Evolutionary conservation across 352 stramenopile species (phyloP).

Genomic region (Phytophthora chlamydospora): DNA sequence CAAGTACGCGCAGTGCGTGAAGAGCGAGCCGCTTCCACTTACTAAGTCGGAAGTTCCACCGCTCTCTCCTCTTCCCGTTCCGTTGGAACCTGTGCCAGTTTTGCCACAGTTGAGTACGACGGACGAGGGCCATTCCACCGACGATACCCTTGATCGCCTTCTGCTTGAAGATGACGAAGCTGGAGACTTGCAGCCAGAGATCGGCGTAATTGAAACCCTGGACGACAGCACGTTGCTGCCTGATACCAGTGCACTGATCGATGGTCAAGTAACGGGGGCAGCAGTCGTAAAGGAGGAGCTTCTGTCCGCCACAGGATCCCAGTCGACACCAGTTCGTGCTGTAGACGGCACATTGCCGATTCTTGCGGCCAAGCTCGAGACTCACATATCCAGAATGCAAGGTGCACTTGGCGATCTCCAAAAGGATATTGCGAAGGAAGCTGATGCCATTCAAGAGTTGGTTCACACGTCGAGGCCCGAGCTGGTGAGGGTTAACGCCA

Average conservation of each 20-base stretch:
- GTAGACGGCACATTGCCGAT: too few species aligned
- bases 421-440: slow-evolving; percentile 7
- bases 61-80: neutral
- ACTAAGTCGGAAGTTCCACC: neutral
- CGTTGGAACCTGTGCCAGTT: neutral
- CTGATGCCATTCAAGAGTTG: slow-evolving; percentile 2
- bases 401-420: slow-evolving; percentile 1
- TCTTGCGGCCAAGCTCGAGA: neutral
- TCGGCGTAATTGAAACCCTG: neutral
- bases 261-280: neutral
- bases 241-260: neutral
- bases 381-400: slow-evolving; percentile 2
- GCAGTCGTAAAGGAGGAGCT: neutral
- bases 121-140: neutral
- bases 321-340: too few species aligned
- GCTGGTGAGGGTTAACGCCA: neutral
- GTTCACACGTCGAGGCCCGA: slow-evolving; percentile 4
- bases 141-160: slow-evolving; percentile 19
- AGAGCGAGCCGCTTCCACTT: neutral
- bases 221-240: neutral
- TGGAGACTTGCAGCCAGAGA: slow-evolving; percentile 1
- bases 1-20: neutral
- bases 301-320: neutral
- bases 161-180: slow-evolving; percentile 24
- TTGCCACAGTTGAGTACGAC: slow-evolving; percentile 8